Evolutionary conservation across 306 rosid species (phyloP).

Genomic region (Cucurbita maxima): DNA sequence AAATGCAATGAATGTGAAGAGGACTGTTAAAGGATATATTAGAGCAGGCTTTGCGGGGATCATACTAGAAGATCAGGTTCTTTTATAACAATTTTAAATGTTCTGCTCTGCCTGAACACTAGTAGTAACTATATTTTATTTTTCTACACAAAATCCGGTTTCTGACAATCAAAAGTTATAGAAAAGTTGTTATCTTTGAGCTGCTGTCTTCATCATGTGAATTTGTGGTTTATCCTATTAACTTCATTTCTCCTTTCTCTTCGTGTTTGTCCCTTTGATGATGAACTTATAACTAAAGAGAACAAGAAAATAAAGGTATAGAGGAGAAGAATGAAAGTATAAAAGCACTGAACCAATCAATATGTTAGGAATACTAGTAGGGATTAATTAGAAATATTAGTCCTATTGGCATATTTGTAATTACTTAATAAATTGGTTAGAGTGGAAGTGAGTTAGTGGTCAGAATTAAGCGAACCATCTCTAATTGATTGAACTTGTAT

Average conservation of each 20-base stretch:
- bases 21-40: constrained; percentile 72
- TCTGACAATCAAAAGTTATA: too few relatives aligned
- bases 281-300: neutral
- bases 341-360: neutral
- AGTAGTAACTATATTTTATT: neutral
- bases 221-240: neutral
- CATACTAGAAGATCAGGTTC: constrained; percentile 80
- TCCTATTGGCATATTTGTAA: too few relatives aligned
- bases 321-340: neutral
- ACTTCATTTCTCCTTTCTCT: neutral
- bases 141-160: neutral
- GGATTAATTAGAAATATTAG: too few relatives aligned
- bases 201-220: neutral
- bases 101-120: neutral
- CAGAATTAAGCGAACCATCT: too few relatives aligned
- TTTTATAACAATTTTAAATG: neutral
- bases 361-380: too few relatives aligned
- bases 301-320: neutral
- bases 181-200: neutral
- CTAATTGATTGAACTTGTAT: too few relatives aligned
- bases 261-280: neutral
- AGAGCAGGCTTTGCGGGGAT: constrained; percentile 77
- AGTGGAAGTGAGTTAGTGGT: too few relatives aligned
- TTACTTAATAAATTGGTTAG: too few relatives aligned
- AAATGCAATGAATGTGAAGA: constrained; percentile 74